These are phyloP conservation scores for Erucastrum elatum DNA, from an alignment of 345 rosid species.

Conservation along the genomic window DNA sequence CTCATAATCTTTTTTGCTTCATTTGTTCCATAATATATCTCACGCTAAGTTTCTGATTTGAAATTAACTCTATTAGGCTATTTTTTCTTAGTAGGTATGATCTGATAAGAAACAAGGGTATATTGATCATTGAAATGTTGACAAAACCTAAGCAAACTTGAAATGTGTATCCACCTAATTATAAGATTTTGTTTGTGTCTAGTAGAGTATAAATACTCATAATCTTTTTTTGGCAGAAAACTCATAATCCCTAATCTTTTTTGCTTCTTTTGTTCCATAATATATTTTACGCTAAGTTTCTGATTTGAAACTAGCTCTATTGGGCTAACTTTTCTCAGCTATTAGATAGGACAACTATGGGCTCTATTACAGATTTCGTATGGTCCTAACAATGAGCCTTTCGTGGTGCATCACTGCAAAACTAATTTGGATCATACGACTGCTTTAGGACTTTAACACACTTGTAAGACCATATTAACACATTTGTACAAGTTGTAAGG, in stretches of 20 bases:
- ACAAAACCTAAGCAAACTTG: too few relatives aligned
- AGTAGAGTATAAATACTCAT: too few relatives aligned
- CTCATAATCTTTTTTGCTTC: background rate
- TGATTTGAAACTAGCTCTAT: background rate
- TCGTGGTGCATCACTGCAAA: background rate
- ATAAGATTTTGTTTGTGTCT: too few relatives aligned
- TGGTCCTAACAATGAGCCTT: background rate
- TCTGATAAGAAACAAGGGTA: too few relatives aligned
- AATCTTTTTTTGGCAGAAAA: background rate
- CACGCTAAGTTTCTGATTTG: background rate
- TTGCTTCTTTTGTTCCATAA: background rate
- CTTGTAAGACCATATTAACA: background rate
- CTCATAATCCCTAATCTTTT: too few relatives aligned
- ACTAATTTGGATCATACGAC: background rate
- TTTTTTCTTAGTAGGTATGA: too few relatives aligned
- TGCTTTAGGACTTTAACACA: background rate
- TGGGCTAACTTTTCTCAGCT: background rate
- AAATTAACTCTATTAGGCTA: background rate
- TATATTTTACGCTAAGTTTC: background rate
- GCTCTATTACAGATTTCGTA: background rate
- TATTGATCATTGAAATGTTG: too few relatives aligned
- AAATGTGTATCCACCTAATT: too few relatives aligned
- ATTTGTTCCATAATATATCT: background rate
- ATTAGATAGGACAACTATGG: background rate
- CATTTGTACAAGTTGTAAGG: background rate